These are phyloP conservation scores for Paracamarosporium sp. DNA, from an alignment of 2,329 filamentous ascomycete genomes.

Conservation along the genomic window DNA sequence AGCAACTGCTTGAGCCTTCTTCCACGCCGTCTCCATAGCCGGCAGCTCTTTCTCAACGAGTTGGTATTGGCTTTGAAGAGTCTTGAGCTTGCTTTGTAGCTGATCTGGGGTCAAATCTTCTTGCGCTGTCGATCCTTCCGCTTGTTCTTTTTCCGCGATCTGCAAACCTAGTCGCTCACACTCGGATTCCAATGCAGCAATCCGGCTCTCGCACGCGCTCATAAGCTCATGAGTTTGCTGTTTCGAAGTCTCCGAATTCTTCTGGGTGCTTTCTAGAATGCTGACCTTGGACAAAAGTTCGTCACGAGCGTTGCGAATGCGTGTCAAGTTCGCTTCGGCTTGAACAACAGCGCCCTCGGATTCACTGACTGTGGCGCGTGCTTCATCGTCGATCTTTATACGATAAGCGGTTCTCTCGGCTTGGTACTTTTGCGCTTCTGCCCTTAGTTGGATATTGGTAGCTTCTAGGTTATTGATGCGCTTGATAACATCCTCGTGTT, in stretches of 20 bases:
- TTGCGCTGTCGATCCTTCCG: constrained; percentile 49
- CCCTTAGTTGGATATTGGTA: constrained; percentile 80
- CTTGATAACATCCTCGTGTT: constrained; percentile 92
- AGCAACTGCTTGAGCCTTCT: constrained; percentile 82
- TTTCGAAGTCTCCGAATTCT: constrained; percentile 73
- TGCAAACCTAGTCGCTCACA: constrained; percentile 71
- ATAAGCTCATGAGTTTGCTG: constrained; percentile 82
- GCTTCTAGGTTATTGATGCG: constrained; percentile 91
- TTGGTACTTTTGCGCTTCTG: constrained; percentile 84
- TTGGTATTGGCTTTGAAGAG: constrained; percentile 79
- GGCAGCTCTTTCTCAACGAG: constrained; percentile 87
- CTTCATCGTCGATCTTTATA: constrained; percentile 80
- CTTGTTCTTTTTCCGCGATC: constrained; percentile 54
- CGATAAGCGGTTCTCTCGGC: constrained; percentile 85
- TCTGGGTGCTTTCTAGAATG: constrained; percentile 79
- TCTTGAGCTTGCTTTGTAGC: constrained; percentile 74
- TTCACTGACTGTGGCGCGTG: constrained; percentile 74
- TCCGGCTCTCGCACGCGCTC: constrained; percentile 79
- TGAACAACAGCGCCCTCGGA: constrained; percentile 82
- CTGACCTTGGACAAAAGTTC: constrained; percentile 83
- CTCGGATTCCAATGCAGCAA: constrained; percentile 82
- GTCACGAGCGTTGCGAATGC: constrained; percentile 83
- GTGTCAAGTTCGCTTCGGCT: constrained; percentile 82
- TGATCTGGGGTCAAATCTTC: constrained; percentile 72
- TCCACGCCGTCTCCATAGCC: constrained; percentile 89